Base-by-base conservation (phyloP, 1,284 basidiomycete species). In the Pyrrhoderma noxium region DNA sequence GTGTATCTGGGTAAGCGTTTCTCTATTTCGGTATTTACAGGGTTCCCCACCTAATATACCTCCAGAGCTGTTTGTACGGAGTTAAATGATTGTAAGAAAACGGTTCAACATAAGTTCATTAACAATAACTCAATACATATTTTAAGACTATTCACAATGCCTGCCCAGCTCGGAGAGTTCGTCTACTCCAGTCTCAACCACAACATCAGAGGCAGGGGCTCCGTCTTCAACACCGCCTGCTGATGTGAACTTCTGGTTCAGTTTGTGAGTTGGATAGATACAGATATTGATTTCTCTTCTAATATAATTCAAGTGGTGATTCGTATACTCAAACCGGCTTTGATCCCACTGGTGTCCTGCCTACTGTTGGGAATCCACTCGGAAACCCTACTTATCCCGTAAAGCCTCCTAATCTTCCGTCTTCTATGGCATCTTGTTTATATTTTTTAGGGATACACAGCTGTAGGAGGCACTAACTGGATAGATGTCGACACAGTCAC, bases 301-400 rank as follows among this genome's bases (percentile, higher is more conserved):
- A 19, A n/a, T 44, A 7, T 34, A 13, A 1, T 39, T 3, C 53
- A 22, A 79, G 78, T 59, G 78, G 78, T 14, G 78, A 80, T 58
- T 79, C 77, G 4, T 80, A 79, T 64, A 76, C 77, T 1, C 71
- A 75, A 60, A 80, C 77, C 0, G 71, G 70, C 0, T 82, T 80
- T 64, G 60, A 62, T 38, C 61, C 66, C 23, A 70, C 60, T 27
- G 64, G 66, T 18, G 65, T 65, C 4, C 63, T 73, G 2, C 79
- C 79, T 0, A 58, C 65, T 21, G 49, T 63, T 4, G 71, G 69
- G 1, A 81, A 81, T 60, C 73, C 77, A 0, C 61, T 81, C 35
- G 79, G 79, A 1, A 82, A 82, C 60, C 79, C 79, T 3, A 63
- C 71, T 0, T 80, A 76, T 60, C 78, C 79, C 1, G 65, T 65